Percentiles rank a stretch among this genome's conserved stretches.
Evolutionary conservation across 495 filamentous ascomycete species (phyloP).

Genomic region (Neurospora sp.): DNA sequence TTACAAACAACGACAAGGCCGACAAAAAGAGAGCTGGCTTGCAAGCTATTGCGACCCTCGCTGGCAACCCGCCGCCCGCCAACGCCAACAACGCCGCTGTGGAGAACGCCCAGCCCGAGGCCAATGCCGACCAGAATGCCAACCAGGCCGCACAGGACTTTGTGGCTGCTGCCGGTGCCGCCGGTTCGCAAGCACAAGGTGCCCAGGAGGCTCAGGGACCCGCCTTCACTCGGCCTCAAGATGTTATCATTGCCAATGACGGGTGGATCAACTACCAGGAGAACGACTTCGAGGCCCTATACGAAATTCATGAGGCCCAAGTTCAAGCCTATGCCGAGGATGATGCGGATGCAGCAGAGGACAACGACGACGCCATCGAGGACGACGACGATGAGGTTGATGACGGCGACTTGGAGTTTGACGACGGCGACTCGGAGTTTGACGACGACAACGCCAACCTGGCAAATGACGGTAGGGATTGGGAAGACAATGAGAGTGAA

Average conservation of each 20-base stretch:
- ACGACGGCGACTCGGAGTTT: no score
- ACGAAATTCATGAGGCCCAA: background rate
- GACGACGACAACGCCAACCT: no score
- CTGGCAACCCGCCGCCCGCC: background rate
- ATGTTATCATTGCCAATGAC: accelerated
- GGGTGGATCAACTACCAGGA: background rate
- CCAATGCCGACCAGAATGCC: background rate
- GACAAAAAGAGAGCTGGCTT: background rate
- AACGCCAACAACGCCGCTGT: no score
- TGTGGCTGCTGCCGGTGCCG: background rate
- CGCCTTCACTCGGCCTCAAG: accelerated
- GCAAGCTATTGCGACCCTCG: background rate
- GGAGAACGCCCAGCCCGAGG: no score
- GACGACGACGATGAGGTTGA: no score
- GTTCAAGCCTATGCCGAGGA: background rate
- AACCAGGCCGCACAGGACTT: background rate
- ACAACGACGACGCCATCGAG: no score
- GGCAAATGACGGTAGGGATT: no score
- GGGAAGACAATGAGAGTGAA: no score
- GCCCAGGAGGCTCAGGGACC: background rate
- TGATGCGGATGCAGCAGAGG: background rate
- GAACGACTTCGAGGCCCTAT: background rate
- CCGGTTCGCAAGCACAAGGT: background rate
- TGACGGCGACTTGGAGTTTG: no score
- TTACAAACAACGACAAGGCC: background rate